Base-by-base conservation (phyloP, 164 flowering plant genomes). In the Berberis thunbergii region DNA sequence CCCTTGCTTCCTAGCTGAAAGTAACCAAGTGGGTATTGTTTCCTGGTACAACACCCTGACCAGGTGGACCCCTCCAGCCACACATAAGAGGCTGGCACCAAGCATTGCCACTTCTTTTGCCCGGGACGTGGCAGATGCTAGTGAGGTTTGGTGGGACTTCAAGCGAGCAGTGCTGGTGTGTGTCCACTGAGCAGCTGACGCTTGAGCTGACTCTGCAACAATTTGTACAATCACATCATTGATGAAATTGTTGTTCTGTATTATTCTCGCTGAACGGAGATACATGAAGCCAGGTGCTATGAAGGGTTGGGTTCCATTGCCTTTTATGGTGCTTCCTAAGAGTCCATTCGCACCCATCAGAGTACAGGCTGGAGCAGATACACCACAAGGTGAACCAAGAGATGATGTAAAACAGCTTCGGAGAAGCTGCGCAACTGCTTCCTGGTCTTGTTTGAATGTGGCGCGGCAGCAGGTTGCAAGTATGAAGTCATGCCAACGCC, bases 401-500 rank as follows among this genome's bases (percentile, higher is more conserved):
- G 83, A 80, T 44, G 93, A 75, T 3, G 77, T 57, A 75, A 92
- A 89, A 75, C 98, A 86, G 68, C 87, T 83, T 68, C 83, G 76
- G 5, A 89, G 77, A 56, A 89, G 90, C 77, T 93, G 97, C 49
- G 80, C 75, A 49, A 85, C 82, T 6, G 94, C 96, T 46, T 84
- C 88, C 41, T 69, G 75, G 73, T 82, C 78, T 72, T 81, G 86
- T 66, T 76, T 77, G 77, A 93, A 86, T 11, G 85, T 83, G 40
- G 96, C 75, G 3, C 81, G 84, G 40, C 86, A 79, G 60, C 87
- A 83, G 1, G 88, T 72, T 9, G 73, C 76, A 11, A 89, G 84
- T 48, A 92, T 84, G 70, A 83, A 90, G 66, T 90, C 76, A 64
- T 84, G 86, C 94, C 94, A 90, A 1, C 97, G 89, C 44, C 82